These are phyloP conservation scores for Penicillium bovifimosum DNA, from an alignment of 495 filamentous ascomycete species.

Conservation along the genomic window DNA sequence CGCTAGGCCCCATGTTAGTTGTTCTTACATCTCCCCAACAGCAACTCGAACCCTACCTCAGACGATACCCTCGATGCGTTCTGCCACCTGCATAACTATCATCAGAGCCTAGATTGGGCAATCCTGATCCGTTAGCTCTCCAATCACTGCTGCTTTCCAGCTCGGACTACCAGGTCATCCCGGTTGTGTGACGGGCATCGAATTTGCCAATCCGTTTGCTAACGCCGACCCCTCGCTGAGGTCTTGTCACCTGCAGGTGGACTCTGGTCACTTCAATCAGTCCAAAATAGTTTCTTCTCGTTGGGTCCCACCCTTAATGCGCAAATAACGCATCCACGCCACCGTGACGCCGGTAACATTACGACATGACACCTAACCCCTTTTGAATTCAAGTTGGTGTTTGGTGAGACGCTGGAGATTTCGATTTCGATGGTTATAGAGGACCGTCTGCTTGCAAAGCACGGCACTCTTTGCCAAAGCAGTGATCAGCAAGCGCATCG, in stretches of 20 bases:
- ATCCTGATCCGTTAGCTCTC: background rate
- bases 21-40: background rate
- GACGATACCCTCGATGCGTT: conserved; percentile 8
- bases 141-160: conserved; percentile 14
- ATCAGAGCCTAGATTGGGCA: conserved; percentile 4
- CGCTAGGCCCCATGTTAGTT: background rate
- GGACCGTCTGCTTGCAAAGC: background rate
- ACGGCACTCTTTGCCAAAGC: background rate
- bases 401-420: background rate
- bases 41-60: background rate
- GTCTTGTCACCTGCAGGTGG: conserved; percentile 13
- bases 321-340: conserved; percentile 7
- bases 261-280: conserved; percentile 1
- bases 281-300: conserved; percentile 1
- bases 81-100: conserved; percentile 4
- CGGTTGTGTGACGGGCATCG: conserved; percentile 18
- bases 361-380: background rate
- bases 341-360: background rate
- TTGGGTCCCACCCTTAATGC: background rate
- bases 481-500: background rate
- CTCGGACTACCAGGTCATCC: conserved; percentile 20
- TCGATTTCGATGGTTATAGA: background rate
- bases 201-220: conserved; percentile 14
- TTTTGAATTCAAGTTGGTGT: background rate
- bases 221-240: conserved; percentile 1